Percentiles rank a stretch among this genome's conserved stretches.
Evolutionary conservation across 1,284 basidiomycete species (phyloP).

Genomic region (Trichosporon sp.): DNA sequence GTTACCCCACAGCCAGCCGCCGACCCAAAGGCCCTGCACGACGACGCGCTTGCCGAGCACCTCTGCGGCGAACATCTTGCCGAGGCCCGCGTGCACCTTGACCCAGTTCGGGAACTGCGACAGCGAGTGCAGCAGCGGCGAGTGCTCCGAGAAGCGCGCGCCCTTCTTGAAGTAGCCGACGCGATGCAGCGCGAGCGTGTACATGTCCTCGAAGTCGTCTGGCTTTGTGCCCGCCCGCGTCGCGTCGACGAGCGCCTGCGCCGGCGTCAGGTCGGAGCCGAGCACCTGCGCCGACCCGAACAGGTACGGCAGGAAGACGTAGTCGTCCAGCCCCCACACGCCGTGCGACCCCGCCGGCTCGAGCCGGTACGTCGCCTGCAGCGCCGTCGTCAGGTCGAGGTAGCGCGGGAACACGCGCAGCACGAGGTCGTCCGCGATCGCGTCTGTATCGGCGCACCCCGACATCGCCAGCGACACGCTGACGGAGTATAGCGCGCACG

Average conservation of each 20-base stretch:
- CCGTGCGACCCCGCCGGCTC: slow-evolving; percentile 97
- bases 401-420: slow-evolving; percentile 57
- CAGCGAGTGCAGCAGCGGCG: slow-evolving; percentile 82
- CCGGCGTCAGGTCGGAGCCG: slow-evolving; percentile 49
- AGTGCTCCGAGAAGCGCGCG: slow-evolving; percentile 80
- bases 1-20: slow-evolving; percentile 55
- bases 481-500: slow-evolving; percentile 61
- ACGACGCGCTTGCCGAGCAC: slow-evolving; percentile 95
- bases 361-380: slow-evolving; percentile 84
- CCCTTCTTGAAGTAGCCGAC: slow-evolving; percentile 76
- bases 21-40: slow-evolving; percentile 88
- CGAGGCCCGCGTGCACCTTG: slow-evolving; percentile 82
- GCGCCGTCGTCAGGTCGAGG: slow-evolving; percentile 70
- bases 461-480: slow-evolving; percentile 40
- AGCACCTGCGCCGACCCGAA: slow-evolving; percentile 87
- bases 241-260: slow-evolving; percentile 21
- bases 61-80: slow-evolving; percentile 97
- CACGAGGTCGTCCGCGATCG: slow-evolving; percentile 46
- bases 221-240: slow-evolving; percentile 7
- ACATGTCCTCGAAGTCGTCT: slow-evolving; percentile 57
- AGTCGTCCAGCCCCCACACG: slow-evolving; percentile 97
- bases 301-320: slow-evolving; percentile 81
- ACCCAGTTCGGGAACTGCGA: slow-evolving; percentile 78
- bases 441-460: slow-evolving; percentile 27
- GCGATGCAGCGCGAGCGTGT: slow-evolving; percentile 73